Evolutionary conservation across 2,329 filamentous ascomycete genomes (phyloP), one percentile per base, ranked within the genome.

Genomic region (Apiospora arundinis): DNA sequence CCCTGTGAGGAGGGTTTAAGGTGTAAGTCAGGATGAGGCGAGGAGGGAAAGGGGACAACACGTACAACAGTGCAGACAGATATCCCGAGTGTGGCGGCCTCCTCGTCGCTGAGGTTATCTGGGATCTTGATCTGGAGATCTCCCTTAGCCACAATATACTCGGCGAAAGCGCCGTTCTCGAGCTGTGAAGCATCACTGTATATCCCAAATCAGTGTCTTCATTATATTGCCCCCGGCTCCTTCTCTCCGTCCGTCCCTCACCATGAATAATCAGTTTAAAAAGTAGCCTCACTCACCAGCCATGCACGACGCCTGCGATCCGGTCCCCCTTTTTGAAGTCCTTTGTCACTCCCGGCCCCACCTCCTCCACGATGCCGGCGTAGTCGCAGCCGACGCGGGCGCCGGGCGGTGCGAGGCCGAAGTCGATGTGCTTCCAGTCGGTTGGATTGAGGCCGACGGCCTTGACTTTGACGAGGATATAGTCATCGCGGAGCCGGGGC

Each of bases 301-400:
- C 85, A 68, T 85, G 82, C 1, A 72, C 76, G 16, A 81, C 74
- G 6, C 86, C 86, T 32, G 78, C 76, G 44, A 88, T 79, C 52
- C 86, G 82, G 72, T 89, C 86, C 2, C 87, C 87, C 69, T 82
- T 82, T 75, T 82, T 82, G 72, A 86, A 83, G 7, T 76, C 70
- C 73, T 83, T 83, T 21, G 78, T 83, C 25, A 85, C 83, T 45
- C 81, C 81, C 4, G 75, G 70, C 11, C 86, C 86, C 32, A 88
- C 79, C 69, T 84, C 82, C 48, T 85, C 82, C 2, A 88, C 82
- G 18, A 83, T 75, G 49, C 86, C 86, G 40, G 83, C 81, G 70
- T 83, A 87, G 75, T 88, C 86, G 69, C 82, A 84, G n/a, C 85
- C 85, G 46, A 80, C 68, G 32, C 74, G 73, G 46, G 72, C 32